Base-by-base conservation (phyloP, 139 green algal species). In the Haematococcus sp. region DNA sequence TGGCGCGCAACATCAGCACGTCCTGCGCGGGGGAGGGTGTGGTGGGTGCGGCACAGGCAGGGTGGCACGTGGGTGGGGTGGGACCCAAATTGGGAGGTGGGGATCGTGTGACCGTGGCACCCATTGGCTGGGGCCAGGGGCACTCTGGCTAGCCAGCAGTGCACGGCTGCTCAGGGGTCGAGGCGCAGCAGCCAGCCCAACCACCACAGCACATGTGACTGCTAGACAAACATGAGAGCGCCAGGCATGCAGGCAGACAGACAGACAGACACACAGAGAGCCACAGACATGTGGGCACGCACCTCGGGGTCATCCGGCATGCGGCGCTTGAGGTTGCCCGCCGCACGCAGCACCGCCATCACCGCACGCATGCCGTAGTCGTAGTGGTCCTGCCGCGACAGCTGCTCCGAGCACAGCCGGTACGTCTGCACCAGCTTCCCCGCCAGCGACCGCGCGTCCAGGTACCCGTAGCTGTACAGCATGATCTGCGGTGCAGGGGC, bases 361-460 rank as follows among this genome's bases (percentile, higher is more conserved):
- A 94, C 89, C 16, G 89, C 89, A 31, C 89, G 80, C 88, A 93
- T 93, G 67, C 88, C 84, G 66, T 54, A 31, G n/a, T 68, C 31
- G 35, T 52, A 52, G 32, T 52, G 61, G 61, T 51, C 61, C 31
- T 68, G 32, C 32, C 83, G 88, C 0, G 81, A 90, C 30, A 93
- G 86, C 79, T 92, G 86, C 81, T 93, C 88, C 11, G 84, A 91
- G 82, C 88, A 94, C 35, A 94, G 86, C 68, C 82, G 83, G 83
- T 92, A 94, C 1, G 89, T 94, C 67, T 89, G 87, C 52, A 94
- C 89, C 69, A 94, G 90, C 76, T 94, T 94, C 32, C 81, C 76
- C 0, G 82, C 83, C 78, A 93, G 87, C 32, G 79, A 74, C 35
- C 88, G 83, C 3, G 84, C 87, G 15, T 90, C 79, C 63, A 90